These are phyloP conservation scores for Xanthoconium purpureum DNA, from an alignment of 768 basidiomycete genomes.

Conservation along the genomic window DNA sequence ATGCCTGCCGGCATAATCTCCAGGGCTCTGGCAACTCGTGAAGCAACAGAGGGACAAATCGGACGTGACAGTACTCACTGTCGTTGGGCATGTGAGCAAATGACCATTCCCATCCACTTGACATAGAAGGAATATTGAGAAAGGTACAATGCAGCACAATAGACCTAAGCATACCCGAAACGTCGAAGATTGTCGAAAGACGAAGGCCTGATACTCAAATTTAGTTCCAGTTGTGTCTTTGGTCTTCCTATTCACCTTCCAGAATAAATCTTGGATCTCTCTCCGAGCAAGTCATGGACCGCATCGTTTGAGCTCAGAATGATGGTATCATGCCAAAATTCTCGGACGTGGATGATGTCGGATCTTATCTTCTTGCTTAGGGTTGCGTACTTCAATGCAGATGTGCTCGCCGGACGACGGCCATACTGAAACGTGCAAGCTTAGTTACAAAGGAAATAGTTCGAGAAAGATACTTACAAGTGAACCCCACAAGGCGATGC, in stretches of 20 bases:
- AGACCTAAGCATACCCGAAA: background rate
- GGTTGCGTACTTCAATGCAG: constrained; percentile 3
- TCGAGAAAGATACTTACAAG: background rate
- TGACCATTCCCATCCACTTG: constrained; percentile 7
- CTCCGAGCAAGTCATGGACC: constrained; percentile 3
- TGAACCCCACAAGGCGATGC: constrained; percentile 1
- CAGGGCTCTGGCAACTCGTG: background rate
- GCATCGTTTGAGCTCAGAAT: background rate
- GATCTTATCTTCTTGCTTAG: constrained; percentile 2
- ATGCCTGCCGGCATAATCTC: constrained; percentile 2
- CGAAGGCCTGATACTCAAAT: background rate
- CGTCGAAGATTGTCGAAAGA: constrained; percentile 1
- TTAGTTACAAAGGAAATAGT: background rate
- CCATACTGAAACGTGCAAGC: background rate
- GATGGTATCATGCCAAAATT: constrained; percentile 3
- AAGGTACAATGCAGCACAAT: background rate
- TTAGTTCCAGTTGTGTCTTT: background rate
- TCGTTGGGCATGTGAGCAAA: constrained; percentile 7
- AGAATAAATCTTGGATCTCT: constrained; percentile 5
- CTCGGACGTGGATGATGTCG: constrained; percentile 1
- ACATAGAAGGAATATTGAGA: background rate
- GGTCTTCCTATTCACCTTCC: background rate
- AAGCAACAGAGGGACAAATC: background rate
- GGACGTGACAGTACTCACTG: background rate
- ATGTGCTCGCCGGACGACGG: constrained; percentile 17